A percentile compares a stretch with the other conserved stretches of the same genome.
Conservation (phyloP, 179 eudicot species). For the Spinacia oleracea region DNA sequence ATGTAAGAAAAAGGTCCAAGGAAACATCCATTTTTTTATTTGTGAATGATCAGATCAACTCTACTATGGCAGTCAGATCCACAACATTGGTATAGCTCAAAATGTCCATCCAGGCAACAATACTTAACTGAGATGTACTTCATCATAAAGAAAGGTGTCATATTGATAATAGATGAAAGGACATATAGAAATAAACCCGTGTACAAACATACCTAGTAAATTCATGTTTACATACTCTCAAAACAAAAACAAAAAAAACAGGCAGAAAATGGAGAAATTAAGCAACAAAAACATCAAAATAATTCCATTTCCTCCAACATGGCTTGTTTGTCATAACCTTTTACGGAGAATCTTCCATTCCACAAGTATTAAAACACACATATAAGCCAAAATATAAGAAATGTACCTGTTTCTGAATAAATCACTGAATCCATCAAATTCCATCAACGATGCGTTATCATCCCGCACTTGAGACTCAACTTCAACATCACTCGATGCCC, state of each 20-base stretch:
- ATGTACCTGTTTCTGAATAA: slow-evolving; percentile 46
- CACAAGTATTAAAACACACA: neutral
- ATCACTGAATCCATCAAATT: slow-evolving; percentile 40
- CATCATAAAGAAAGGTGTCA: neutral
- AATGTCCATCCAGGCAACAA: neutral
- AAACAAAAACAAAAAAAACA: neutral
- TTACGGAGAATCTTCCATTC: neutral
- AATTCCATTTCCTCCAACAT: neutral
- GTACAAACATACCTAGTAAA: no score
- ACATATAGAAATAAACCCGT: no score
- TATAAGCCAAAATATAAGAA: neutral
- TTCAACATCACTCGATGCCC: slow-evolving; percentile 45
- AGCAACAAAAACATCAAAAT: slow-evolving; percentile 1
- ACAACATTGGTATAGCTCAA: neutral
- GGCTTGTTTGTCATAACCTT: neutral
- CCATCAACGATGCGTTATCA: slow-evolving; percentile 35
- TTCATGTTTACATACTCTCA: neutral
- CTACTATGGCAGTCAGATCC: neutral
- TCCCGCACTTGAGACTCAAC: slow-evolving; percentile 46
- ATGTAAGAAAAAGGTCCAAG: neutral
- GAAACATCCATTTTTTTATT: neutral
- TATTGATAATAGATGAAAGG: no score
- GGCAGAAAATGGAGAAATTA: neutral
- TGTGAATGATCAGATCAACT: neutral
- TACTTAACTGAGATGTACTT: neutral